Conservation (phyloP, 805 yeast species). For the Yarrowia deformans region DNA sequence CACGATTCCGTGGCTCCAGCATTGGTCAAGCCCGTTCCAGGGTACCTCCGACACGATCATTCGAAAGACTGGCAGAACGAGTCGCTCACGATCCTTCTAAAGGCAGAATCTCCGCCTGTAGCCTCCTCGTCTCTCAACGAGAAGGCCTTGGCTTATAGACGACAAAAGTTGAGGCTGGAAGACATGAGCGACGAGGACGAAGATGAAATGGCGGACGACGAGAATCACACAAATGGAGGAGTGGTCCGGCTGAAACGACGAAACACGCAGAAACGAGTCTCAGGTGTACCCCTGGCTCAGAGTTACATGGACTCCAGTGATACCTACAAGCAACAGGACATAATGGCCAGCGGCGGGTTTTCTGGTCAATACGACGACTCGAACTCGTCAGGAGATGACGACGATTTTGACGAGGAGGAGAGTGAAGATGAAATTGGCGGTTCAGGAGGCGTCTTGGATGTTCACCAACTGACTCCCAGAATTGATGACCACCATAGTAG, state of each 20-base stretch:
- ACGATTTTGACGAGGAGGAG: conserved; percentile 39
- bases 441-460: background rate
- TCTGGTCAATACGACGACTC: conserved; percentile 37
- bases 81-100: conserved; percentile 26
- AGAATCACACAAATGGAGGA: conserved; percentile 33
- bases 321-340: conserved; percentile 22
- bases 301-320: conserved; percentile 32
- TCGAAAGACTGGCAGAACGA: conserved; percentile 33
- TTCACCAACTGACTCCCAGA: conserved; percentile 27
- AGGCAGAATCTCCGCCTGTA: conserved; percentile 46
- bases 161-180: conserved; percentile 28
- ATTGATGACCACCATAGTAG: conserved; percentile 25
- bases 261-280: conserved; percentile 22
- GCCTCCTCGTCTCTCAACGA: conserved; percentile 42
- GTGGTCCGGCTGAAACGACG: conserved; percentile 18
- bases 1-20: conserved; percentile 47
- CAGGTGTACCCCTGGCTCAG: conserved; percentile 29
- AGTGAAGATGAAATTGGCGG: conserved; percentile 8
- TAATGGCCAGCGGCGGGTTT: conserved; percentile 18
- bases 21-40: conserved; percentile 44
- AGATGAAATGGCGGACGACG: conserved; percentile 33
- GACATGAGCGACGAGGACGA: conserved; percentile 22
- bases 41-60: conserved; percentile 34
- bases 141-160: conserved; percentile 17
- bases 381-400: conserved; percentile 34